Conservation (phyloP, 2,329 filamentous ascomycete species). For the Ceratocystiopsis brevicomis region DNA sequence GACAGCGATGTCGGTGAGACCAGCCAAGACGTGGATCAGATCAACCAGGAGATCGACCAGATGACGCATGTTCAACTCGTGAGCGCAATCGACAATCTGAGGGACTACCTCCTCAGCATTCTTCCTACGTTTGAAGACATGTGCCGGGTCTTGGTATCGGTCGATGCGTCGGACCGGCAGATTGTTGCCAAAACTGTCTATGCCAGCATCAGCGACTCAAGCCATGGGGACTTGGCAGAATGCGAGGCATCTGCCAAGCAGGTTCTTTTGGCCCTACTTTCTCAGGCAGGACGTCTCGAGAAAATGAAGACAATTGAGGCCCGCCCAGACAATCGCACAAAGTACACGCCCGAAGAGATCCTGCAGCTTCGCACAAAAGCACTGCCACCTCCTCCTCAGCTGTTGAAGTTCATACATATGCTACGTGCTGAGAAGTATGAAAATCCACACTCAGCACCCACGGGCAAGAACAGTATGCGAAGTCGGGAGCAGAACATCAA, state of each 20-base stretch:
- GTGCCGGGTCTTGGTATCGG: not conserved
- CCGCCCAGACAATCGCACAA: not conserved
- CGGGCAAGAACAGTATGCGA: too few relatives aligned
- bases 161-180: not conserved
- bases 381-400: not conserved
- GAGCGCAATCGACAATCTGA: not conserved
- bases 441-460: too few relatives aligned
- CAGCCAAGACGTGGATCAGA: too few relatives aligned
- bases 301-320: not conserved
- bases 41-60: too few relatives aligned
- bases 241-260: not conserved
- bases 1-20: too few relatives aligned
- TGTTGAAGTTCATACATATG: not conserved
- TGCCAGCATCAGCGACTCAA: not conserved
- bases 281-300: not conserved
- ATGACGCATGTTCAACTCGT: too few relatives aligned
- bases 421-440: not conserved
- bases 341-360: not conserved
- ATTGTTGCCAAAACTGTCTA: not conserved
- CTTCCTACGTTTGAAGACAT: constrained; percentile 2
- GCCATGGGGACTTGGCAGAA: too few relatives aligned
- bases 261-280: not conserved
- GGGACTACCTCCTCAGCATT: not conserved
- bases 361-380: not conserved
- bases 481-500: too few relatives aligned